Conservation (phyloP, 305 asterid species). For the Rubia tinctorum region DNA sequence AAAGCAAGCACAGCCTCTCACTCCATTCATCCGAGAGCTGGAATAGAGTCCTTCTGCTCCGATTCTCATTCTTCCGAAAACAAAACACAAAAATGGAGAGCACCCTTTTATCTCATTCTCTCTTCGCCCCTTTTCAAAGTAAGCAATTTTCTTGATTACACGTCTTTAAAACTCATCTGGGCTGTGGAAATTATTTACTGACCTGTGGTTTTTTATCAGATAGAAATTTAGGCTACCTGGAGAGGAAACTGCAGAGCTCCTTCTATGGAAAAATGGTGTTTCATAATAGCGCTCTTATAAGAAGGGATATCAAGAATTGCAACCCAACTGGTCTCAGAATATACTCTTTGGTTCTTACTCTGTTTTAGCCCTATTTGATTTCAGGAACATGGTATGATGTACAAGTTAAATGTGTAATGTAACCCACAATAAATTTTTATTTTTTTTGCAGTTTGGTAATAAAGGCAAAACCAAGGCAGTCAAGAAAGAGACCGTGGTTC, state of each 20-base stretch:
- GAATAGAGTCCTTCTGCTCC: not conserved
- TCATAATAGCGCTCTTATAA: constrained; percentile 23
- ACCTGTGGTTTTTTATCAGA: constrained; percentile 28
- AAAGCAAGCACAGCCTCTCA: constrained; percentile 23
- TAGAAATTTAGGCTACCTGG: constrained; percentile 28
- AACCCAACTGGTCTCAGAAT: constrained; percentile 34
- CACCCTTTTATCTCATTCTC: constrained; percentile 48
- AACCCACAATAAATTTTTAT: constrained; percentile 4
- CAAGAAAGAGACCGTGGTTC: constrained; percentile 62
- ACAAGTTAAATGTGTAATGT: not conserved
- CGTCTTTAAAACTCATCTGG: not conserved
- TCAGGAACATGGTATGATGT: not conserved
- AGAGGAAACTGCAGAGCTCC: constrained; percentile 34
- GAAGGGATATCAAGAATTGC: constrained; percentile 24
- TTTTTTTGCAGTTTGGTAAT: constrained; percentile 57
- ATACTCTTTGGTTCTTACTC: constrained; percentile 49
- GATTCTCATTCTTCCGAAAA: constrained; percentile 5
- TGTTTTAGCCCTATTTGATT: constrained; percentile 10
- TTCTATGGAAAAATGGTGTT: constrained; percentile 33
- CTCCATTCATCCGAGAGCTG: not conserved
- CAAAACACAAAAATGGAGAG: constrained; percentile 38
- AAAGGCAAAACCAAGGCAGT: constrained; percentile 49
- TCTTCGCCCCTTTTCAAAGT: constrained; percentile 43
- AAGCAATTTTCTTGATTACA: constrained; percentile 19
- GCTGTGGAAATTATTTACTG: not conserved